Percentiles rank a stretch among this genome's conserved stretches.
These are phyloP conservation scores for Talinum fruticosum DNA, from an alignment of 148 eudicot species.

Conservation along the genomic window DNA sequence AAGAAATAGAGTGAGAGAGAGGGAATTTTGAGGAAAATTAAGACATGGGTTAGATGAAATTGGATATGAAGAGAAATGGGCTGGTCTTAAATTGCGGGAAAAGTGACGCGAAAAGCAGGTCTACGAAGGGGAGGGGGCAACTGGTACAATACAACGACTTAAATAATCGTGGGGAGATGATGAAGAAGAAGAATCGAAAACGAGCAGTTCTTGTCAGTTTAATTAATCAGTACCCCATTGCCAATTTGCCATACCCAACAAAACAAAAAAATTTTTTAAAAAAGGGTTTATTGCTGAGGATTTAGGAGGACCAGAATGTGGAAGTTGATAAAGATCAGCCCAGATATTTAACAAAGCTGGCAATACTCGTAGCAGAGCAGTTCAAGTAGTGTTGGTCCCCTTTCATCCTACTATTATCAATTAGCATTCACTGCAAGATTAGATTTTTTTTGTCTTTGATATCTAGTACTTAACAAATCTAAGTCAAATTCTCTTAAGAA, in stretches of 20 bases:
- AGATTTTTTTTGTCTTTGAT: background rate
- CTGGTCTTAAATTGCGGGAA: slow-evolving; percentile 2
- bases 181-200: background rate
- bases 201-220: background rate
- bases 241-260: no score
- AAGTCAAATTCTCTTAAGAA: no score
- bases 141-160: background rate
- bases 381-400: background rate
- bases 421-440: background rate
- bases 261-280: no score
- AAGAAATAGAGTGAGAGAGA: background rate
- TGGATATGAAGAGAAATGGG: background rate
- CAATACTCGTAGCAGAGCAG: no score
- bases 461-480: no score
- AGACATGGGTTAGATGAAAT: background rate
- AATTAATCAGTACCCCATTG: background rate
- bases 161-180: background rate
- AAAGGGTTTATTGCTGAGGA: background rate
- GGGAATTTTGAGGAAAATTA: background rate
- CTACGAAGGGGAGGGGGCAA: background rate
- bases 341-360: background rate
- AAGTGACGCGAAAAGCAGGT: background rate
- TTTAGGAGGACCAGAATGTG: background rate
- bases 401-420: no score
- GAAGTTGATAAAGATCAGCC: background rate